These are phyloP conservation scores for Phytophthora syringae DNA, from an alignment of 352 stramenopile genomes.

Conservation along the genomic window DNA sequence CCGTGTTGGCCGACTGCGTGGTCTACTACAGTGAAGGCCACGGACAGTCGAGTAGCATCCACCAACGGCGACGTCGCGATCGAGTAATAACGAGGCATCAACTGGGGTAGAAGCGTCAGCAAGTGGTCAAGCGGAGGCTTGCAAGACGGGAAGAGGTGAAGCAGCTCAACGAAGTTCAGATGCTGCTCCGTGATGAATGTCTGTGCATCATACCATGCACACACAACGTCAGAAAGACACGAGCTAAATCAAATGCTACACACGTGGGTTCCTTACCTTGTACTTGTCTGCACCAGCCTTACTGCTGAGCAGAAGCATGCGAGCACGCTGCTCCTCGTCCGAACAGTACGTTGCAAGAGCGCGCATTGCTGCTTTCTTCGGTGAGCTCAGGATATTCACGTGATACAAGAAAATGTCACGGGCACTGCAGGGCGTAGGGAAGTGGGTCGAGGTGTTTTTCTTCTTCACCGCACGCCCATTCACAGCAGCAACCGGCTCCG, in stretches of 20 bases:
- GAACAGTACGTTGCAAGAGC: conserved; percentile 70
- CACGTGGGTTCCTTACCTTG: too few relatives aligned
- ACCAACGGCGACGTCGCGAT: conserved; percentile 93
- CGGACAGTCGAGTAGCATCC: conserved; percentile 62
- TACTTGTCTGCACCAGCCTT: conserved; percentile 72
- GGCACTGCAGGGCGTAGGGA: conserved; percentile 66
- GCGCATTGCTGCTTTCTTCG: conserved; percentile 82
- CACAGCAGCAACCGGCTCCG: conserved; percentile 40
- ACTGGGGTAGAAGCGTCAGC: conserved; percentile 84
- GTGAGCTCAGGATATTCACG: conserved; percentile 82
- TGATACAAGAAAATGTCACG: conserved; percentile 76
- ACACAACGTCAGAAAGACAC: neutral
- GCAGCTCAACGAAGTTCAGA: conserved; percentile 90
- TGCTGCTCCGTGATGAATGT: conserved; percentile 89
- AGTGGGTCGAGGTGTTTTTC: conserved; percentile 49
- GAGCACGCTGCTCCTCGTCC: conserved; percentile 64
- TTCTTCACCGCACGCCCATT: conserved; percentile 34
- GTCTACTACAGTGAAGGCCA: conserved; percentile 94
- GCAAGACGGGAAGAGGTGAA: conserved; percentile 94
- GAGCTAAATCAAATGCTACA: neutral
- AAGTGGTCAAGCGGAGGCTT: conserved; percentile 88
- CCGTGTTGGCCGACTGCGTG: conserved; percentile 60
- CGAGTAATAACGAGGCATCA: conserved; percentile 96
- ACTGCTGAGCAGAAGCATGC: conserved; percentile 73
- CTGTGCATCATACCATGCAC: conserved; percentile 36